These are phyloP conservation scores for Macrocystidia cucumis DNA, from an alignment of 1,284 basidiomycete genomes.

Conservation along the genomic window DNA sequence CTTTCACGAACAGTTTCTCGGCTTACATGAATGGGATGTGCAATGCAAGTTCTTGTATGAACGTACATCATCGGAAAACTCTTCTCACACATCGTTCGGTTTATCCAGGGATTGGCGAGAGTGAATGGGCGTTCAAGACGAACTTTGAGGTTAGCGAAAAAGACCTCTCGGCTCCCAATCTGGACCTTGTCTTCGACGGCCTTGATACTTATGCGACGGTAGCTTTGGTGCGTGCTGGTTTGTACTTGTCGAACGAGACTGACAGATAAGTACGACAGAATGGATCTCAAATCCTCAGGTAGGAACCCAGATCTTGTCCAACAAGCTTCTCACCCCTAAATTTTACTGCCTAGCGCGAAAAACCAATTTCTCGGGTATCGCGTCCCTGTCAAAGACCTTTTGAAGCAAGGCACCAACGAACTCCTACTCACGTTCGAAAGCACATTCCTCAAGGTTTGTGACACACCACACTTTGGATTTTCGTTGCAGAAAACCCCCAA, in stretches of 20 bases:
- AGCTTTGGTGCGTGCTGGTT: slow-evolving; percentile 38
- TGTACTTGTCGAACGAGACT: neutral
- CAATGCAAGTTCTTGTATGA: slow-evolving; percentile 46
- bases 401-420: slow-evolving; percentile 58
- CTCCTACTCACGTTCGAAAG: slow-evolving; percentile 69
- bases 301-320: neutral
- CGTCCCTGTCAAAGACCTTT: slow-evolving; percentile 41
- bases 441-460: slow-evolving; percentile 60
- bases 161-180: slow-evolving; percentile 38
- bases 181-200: slow-evolving; percentile 81
- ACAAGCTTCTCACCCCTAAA: neutral
- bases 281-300: slow-evolving; percentile 57
- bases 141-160: slow-evolving; percentile 45
- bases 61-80: neutral
- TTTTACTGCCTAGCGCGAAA: slow-evolving; percentile 37
- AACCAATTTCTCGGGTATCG: slow-evolving; percentile 80
- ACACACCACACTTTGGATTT: no score
- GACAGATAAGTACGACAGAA: slow-evolving; percentile 43
- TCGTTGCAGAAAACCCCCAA: no score
- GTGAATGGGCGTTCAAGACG: slow-evolving; percentile 79
- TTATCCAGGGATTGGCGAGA: slow-evolving; percentile 75
- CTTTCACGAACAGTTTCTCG: slow-evolving; percentile 71
- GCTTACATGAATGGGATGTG: slow-evolving; percentile 79
- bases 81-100: slow-evolving; percentile 4
- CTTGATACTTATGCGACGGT: slow-evolving; percentile 81